Base-by-base conservation (phyloP, 495 filamentous ascomycete species). In the Emericellopsis terricola region DNA sequence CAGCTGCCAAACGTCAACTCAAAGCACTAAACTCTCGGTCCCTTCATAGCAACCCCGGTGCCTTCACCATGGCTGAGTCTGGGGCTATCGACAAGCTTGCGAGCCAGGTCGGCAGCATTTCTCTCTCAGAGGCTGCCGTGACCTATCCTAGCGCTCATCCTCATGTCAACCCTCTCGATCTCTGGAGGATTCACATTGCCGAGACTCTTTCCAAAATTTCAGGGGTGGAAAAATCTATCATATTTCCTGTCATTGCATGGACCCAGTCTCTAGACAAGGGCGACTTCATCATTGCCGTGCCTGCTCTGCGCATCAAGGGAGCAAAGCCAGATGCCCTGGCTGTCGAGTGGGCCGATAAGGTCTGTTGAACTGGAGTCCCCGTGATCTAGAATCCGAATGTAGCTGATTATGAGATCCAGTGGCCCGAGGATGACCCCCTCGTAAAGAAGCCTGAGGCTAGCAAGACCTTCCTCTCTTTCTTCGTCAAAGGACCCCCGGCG, bases 201-300 rank as follows among this genome's bases (percentile, higher is more conserved):
- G 64, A 78, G 29, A 63, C 77, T 20, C 60, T 97, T 19, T 64
- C 68, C n/a, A 59, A 68, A n/a, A 66, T 78, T 32, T 73, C 76
- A 14, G 78, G 71, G 8, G 74, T 87, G 32, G 78, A 87, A 29
- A 45, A 71, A 2, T 64, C 64, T 31, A 70, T 84, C 49, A 81
- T 97, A 48, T 91, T 80, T 46, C 60, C 74, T 14, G 70, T 72
- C 19, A 55, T 96, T 21, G 60, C 71, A 47, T 93, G 82, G 83
- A 93, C 87, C 10, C 64, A 68, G 41, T 72, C 72, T 31, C 59
- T 92, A 18, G 86, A 94, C 38, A 91, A 91, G 65, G 87, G 87
- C 40, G 87, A 96, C 50, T 56, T 96, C 42, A 60, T 76, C 29
- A 59, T 94, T 23, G 72, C 87, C 33, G 76, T 82, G 20, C 76